Evolutionary conservation across 1,284 basidiomycete genomes (phyloP).

Genomic region (Tilletia setariae): DNA sequence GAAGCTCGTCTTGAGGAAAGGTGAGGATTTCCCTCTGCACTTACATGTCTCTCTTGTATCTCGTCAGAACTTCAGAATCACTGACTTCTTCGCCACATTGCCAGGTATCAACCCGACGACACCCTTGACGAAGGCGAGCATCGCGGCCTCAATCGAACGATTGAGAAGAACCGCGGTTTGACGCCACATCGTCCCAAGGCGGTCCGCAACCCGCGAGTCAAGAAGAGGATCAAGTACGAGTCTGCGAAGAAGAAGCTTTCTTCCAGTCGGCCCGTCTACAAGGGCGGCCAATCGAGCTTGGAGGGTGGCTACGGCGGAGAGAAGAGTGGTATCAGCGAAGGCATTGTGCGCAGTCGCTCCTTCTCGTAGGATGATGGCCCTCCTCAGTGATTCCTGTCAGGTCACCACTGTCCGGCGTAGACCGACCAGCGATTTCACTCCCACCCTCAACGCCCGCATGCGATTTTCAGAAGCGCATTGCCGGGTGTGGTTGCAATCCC

Average conservation of each 20-base stretch:
- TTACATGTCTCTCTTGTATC: neutral
- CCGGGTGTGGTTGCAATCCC: too few relatives aligned
- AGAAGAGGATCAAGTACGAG: slow-evolving; percentile 52
- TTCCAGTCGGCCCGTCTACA: slow-evolving; percentile 49
- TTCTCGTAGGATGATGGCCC: slow-evolving; percentile 24
- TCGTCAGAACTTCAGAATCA: neutral
- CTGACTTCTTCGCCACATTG: neutral
- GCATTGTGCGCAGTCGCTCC: slow-evolving; percentile 50
- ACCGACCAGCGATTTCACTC: too few relatives aligned
- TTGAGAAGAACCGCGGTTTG: slow-evolving; percentile 53
- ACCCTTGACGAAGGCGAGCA: slow-evolving; percentile 45
- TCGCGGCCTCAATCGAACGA: slow-evolving; percentile 47
- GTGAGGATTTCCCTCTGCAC: slow-evolving; percentile 13
- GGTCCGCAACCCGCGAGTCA: slow-evolving; percentile 52
- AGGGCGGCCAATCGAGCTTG: slow-evolving; percentile 48
- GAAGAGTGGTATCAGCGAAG: slow-evolving; percentile 47
- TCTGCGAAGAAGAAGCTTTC: slow-evolving; percentile 51
- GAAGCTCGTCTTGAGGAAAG: slow-evolving; percentile 37
- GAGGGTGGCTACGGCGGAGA: slow-evolving; percentile 52
- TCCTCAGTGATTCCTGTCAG: too few relatives aligned
- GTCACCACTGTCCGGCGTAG: too few relatives aligned
- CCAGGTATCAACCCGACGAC: slow-evolving; percentile 39
- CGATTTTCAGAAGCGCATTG: too few relatives aligned
- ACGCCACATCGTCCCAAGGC: slow-evolving; percentile 46
- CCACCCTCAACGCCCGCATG: too few relatives aligned